phyloP scores from a whole-genome alignment of 106 monocot genomes.

The Allium fistulosum region DNA sequence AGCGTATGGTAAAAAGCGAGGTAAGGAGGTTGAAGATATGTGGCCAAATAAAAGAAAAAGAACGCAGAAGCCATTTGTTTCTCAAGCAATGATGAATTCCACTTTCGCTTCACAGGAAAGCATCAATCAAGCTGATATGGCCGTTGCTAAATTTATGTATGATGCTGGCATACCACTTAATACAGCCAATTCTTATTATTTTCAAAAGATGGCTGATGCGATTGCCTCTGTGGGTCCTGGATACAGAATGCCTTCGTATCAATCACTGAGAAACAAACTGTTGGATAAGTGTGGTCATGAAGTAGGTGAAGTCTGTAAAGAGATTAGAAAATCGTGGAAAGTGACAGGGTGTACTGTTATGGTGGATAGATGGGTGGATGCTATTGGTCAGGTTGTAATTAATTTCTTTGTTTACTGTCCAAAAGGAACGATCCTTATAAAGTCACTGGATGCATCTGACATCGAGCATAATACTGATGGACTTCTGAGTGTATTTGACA shows the following conservation, averaged over 20 bases:
- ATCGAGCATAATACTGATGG: slow-evolving; percentile 11
- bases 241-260: slow-evolving; percentile 36
- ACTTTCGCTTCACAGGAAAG: slow-evolving; percentile 18
- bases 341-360: slow-evolving; percentile 38
- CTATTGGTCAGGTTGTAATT: slow-evolving; percentile 18
- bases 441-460: slow-evolving; percentile 32
- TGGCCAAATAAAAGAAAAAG: slow-evolving; percentile 7
- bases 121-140: slow-evolving; percentile 26
- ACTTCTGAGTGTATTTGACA: slow-evolving; percentile 36
- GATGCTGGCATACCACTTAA: slow-evolving; percentile 24
- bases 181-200: slow-evolving; percentile 23
- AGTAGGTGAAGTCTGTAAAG: slow-evolving; percentile 25
- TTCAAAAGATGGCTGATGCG: slow-evolving; percentile 27
- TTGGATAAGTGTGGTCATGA: slow-evolving; percentile 24
- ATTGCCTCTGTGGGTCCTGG: slow-evolving; percentile 23
- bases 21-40: slow-evolving; percentile 5
- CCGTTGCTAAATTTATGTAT: slow-evolving; percentile 31
- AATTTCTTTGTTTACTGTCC: slow-evolving; percentile 42
- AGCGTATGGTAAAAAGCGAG: slow-evolving; percentile 13
- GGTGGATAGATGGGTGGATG: slow-evolving; percentile 33
- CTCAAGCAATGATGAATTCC: neutral
- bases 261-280: slow-evolving; percentile 28
- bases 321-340: slow-evolving; percentile 40
- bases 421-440: slow-evolving; percentile 37
- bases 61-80: neutral